Percentiles rank a stretch among this genome's conserved stretches.
Evolutionary conservation across 176 grass and related monocot genomes (phyloP).

Genomic region (Microstegium vimineum): DNA sequence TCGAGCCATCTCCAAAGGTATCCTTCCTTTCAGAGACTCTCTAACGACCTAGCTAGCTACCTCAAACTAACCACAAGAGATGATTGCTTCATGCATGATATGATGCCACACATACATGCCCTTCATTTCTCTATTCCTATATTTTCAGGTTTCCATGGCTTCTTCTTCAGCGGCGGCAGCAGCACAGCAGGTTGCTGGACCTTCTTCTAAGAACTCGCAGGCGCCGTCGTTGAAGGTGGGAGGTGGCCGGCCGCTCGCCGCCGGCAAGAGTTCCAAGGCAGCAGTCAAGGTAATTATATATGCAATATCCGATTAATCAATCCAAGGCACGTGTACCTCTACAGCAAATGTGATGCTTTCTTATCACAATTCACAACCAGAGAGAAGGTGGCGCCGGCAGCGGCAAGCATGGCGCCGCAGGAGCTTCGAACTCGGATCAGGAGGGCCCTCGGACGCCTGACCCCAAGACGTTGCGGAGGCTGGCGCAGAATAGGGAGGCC

Average conservation of each 20-base stretch:
- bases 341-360: neutral
- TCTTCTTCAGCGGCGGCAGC: neutral
- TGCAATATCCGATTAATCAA: neutral
- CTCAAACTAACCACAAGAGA: neutral
- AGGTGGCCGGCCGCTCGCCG: neutral
- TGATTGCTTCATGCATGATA: neutral
- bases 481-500: slow-evolving; percentile 69
- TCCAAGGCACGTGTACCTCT: too few relatives aligned
- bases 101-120: too few relatives aligned
- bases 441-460: slow-evolving; percentile 42
- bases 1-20: slow-evolving; percentile 43
- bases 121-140: neutral
- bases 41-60: neutral
- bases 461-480: slow-evolving; percentile 51
- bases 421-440: slow-evolving; percentile 36
- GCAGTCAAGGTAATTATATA: slow-evolving; percentile 29
- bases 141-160: slow-evolving; percentile 21
- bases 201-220: slow-evolving; percentile 21
- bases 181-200: neutral
- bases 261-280: slow-evolving; percentile 25
- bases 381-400: too few relatives aligned
- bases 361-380: neutral
- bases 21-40: neutral
- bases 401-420: neutral
- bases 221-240: neutral